Conservation (phyloP, 2,329 filamentous ascomycete species). For the Cercospora citrullina region DNA sequence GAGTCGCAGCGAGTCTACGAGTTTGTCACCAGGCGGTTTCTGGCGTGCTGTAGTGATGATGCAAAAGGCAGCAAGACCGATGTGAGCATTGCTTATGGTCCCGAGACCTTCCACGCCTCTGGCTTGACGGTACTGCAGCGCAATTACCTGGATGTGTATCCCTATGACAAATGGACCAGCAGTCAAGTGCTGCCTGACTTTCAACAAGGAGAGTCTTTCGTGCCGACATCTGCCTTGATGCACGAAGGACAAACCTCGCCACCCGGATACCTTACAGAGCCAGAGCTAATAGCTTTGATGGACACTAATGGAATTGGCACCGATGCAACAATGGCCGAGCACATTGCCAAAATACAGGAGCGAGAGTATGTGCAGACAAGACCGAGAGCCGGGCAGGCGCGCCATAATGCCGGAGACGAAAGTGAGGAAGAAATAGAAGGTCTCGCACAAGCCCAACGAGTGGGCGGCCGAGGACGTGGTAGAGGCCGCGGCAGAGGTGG, state of each 20-base stretch:
- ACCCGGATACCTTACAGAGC: conserved; percentile 87
- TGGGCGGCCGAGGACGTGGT: conserved; percentile 44
- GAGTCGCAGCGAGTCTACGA: conserved; percentile 77
- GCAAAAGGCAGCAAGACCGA: conserved; percentile 84
- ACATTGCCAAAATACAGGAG: conserved; percentile 93
- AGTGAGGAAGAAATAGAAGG: conserved; percentile 38
- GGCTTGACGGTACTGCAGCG: conserved; percentile 82
- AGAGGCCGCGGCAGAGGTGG: conserved; percentile 48
- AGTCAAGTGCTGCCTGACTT: conserved; percentile 80
- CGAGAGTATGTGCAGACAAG: conserved; percentile 78
- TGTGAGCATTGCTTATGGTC: conserved; percentile 79
- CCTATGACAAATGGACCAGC: conserved; percentile 95
- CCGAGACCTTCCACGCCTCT: conserved; percentile 77
- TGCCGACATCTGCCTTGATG: conserved; percentile 85
- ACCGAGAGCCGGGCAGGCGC: conserved; percentile 43
- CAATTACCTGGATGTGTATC: conserved; percentile 93
- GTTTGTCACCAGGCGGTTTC: conserved; percentile 85
- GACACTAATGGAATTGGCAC: conserved; percentile 98
- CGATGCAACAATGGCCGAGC: conserved; percentile 98
- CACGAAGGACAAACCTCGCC: conserved; percentile 85
- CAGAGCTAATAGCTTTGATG: conserved; percentile 94
- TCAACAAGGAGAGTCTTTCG: conserved; percentile 74
- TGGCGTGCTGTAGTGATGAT: conserved; percentile 94
- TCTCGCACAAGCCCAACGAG: conserved; percentile 39
- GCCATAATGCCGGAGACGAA: conserved; percentile 35